A percentile compares a stretch with the other conserved stretches of the same genome.
These are phyloP conservation scores for Capronia coronata DNA, from an alignment of 2,329 filamentous ascomycete species.

Conservation along the genomic window DNA sequence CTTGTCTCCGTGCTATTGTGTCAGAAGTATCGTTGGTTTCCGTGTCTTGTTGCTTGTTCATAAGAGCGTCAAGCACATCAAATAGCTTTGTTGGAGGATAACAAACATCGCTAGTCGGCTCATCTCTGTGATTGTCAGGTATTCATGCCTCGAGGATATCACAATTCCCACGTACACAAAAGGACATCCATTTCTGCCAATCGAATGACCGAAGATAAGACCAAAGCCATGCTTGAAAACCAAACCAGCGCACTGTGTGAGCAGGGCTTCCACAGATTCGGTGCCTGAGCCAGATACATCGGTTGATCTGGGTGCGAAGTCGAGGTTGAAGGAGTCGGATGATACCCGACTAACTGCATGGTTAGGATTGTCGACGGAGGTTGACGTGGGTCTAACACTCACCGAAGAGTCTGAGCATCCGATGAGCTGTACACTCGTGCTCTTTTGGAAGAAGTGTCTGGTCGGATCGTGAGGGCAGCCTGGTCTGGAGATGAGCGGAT, in stretches of 20 bases:
- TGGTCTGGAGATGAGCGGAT: too few species aligned
- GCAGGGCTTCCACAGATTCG: background rate
- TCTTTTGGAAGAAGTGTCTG: too few species aligned
- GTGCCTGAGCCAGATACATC: too few species aligned
- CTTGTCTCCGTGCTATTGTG: constrained; percentile 4
- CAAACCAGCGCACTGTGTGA: constrained; percentile 2
- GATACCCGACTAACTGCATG: too few species aligned
- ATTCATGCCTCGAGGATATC: background rate
- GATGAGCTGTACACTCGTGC: too few species aligned
- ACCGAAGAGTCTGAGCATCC: too few species aligned
- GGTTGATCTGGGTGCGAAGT: too few species aligned
- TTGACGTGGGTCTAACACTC: too few species aligned
- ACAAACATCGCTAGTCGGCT: constrained; percentile 6
- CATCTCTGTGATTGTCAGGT: constrained; percentile 2
- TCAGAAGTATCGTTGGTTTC: background rate
- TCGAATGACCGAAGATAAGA: constrained; percentile 39
- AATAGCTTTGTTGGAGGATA: background rate
- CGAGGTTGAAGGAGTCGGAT: too few species aligned
- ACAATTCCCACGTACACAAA: constrained; percentile 33
- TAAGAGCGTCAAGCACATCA: background rate
- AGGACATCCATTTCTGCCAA: constrained; percentile 39
- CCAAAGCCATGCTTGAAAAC: constrained; percentile 37
- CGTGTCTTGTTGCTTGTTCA: background rate
- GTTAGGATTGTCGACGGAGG: too few species aligned
- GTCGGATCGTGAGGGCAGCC: too few species aligned